Evolutionary conservation across 176 grass and related monocot genomes (phyloP), one percentile per base, ranked within the genome.

Genomic region (Tillandsia fasciculata): DNA sequence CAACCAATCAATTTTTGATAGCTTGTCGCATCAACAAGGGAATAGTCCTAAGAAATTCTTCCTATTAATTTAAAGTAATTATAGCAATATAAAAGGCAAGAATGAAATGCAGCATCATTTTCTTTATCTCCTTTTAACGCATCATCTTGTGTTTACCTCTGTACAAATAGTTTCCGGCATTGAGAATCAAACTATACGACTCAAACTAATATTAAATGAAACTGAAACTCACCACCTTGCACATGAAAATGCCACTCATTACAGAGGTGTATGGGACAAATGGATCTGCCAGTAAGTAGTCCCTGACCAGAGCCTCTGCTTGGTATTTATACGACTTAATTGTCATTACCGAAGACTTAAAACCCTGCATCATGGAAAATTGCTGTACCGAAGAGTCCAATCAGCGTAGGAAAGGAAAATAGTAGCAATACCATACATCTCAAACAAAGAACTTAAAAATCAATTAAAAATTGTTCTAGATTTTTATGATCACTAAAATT

Each of bases 241-340:
- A 93, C 70, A 99, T 73, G 28, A 88, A 3, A 66, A 99, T 77
- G 65, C 94, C 94, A 48, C 75, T 72, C 78, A 93, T 67, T 33
- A 99, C 75, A 2, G 89, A 99, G 48, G 86, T 86, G 71, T 72
- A 99, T 4, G 80, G 74, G 28, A 99, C 66, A 42, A 99, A 67
- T 29, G 79, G 87, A 79, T 93, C 87, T 27, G 89, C 81, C 15
- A 87, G 82, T 75, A 99, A 75, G 83, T 93, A 93, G 48, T 99
- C 80, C 63, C 83, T 88, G 65, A 90, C 69, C 66, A 99, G 57
- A 24, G 68, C 74, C 69, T 90, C 82, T 12, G 90, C 87, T 68
- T 93, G 87, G 81, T 86, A 68, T 66, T 79, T 83, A 65, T 96
- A 96, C 42, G 75, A 69, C 48, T 65, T 67, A 58, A 80, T 73